Evolutionary conservation across 352 stramenopile genomes (phyloP).

Genomic region (Pythium utonaiense): DNA sequence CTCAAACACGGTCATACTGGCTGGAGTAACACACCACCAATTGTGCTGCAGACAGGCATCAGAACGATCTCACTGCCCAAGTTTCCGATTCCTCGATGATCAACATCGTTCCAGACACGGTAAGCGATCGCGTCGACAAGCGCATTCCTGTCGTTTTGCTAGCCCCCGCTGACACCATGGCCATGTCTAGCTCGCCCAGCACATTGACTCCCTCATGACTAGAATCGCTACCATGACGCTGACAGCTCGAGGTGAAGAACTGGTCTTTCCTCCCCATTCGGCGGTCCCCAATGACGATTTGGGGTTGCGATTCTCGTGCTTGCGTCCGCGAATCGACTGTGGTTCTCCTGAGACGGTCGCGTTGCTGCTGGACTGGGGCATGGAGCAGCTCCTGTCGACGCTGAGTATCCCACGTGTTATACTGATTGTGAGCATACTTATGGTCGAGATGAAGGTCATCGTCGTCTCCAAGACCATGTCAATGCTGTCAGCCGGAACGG

Average conservation of each 20-base stretch:
- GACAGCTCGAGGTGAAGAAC: conserved; percentile 1
- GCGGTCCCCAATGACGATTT: neutral
- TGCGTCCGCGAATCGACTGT: conserved; percentile 10
- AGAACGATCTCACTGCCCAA: neutral
- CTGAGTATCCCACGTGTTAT: conserved; percentile 15
- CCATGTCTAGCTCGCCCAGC: conserved; percentile 10
- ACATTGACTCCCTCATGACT: conserved; percentile 20
- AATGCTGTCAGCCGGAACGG: conserved; percentile 15
- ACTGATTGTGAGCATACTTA: conserved; percentile 10
- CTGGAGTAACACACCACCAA: too few relatives aligned
- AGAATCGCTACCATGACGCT: neutral
- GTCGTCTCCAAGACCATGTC: conserved; percentile 21
- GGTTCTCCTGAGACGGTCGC: conserved; percentile 12
- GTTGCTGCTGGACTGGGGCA: conserved; percentile 19
- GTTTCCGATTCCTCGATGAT: conserved; percentile 2
- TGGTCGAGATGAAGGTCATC: conserved; percentile 30
- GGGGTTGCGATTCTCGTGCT: neutral
- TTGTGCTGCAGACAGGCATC: conserved; percentile 13
- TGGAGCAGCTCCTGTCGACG: conserved; percentile 8
- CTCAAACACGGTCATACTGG: too few relatives aligned
- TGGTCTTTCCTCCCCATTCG: neutral
- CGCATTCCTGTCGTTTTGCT: too few relatives aligned
- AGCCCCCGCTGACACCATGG: too few relatives aligned
- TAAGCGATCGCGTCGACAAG: neutral
- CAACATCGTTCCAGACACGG: conserved; percentile 19